A percentile compares a stretch with the other conserved stretches of the same genome.
phyloP scores from a whole-genome alignment of 331 rosid species.

The Pyracantha coccinea region DNA sequence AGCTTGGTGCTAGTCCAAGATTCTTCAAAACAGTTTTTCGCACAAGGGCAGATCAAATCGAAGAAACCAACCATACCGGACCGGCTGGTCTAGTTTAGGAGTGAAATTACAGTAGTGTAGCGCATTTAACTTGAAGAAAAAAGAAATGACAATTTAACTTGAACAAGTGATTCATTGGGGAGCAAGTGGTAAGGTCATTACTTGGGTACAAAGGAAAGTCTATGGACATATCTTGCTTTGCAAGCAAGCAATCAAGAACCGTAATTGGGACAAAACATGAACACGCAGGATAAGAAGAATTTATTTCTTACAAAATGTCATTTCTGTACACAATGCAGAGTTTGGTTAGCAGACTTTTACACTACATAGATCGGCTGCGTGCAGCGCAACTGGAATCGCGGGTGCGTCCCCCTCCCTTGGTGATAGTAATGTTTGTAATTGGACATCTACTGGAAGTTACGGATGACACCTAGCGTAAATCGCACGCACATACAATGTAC shows the following conservation, averaged over 20 bases:
- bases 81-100: too few relatives aligned
- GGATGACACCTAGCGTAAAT: not conserved
- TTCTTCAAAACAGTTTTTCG: too few relatives aligned
- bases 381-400: not conserved
- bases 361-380: not conserved
- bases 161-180: too few relatives aligned
- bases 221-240: too few relatives aligned
- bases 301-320: not conserved
- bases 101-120: too few relatives aligned
- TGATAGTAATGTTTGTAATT: not conserved
- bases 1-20: too few relatives aligned
- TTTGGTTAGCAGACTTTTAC: too few relatives aligned
- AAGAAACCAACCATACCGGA: too few relatives aligned
- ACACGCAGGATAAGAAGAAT: not conserved
- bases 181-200: not conserved
- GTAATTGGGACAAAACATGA: too few relatives aligned
- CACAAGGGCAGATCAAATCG: too few relatives aligned
- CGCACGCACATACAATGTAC: not conserved
- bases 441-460: not conserved
- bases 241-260: not conserved
- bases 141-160: too few relatives aligned
- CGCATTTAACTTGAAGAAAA: too few relatives aligned
- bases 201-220: not conserved
- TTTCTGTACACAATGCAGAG: not conserved
- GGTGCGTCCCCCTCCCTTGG: not conserved